Evolutionary conservation across 148 eudicot genomes (phyloP).

Genomic region (Fagopyrum tataricum): DNA sequence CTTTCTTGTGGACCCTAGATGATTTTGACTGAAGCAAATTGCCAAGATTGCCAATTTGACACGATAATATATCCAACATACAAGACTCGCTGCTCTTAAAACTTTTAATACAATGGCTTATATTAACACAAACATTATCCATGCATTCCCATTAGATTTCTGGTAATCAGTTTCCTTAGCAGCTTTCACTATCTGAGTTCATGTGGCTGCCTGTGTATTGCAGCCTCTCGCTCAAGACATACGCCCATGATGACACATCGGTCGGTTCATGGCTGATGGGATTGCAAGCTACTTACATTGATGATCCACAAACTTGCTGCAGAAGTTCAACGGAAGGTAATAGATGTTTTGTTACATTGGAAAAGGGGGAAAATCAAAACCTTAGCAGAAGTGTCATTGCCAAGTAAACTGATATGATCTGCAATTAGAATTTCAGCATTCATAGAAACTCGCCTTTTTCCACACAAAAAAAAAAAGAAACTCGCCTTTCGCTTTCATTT

Average conservation of each 20-base stretch:
- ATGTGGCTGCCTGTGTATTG: background rate
- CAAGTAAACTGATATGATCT: no score
- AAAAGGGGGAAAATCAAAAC: no score
- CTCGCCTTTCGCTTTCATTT: background rate
- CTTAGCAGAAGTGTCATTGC: no score
- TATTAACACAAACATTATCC: background rate
- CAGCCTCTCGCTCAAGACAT: constrained; percentile 80
- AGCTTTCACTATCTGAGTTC: background rate
- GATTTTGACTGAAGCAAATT: no score
- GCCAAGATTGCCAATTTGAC: background rate
- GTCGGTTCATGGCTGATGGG: constrained; percentile 99
- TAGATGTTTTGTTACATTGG: no score
- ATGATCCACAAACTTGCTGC: constrained; percentile 81
- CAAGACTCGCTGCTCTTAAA: constrained; percentile 1
- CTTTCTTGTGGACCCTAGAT: background rate
- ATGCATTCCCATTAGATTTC: background rate
- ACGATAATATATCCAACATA: no score
- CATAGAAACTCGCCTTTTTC: no score
- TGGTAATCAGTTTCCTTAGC: background rate
- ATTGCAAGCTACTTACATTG: constrained; percentile 75
- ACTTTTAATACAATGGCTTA: no score
- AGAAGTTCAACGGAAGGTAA: constrained; percentile 73
- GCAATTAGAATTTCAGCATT: background rate
- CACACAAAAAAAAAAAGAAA: background rate
- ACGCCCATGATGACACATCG: constrained; percentile 84